Evolutionary conservation across 768 basidiomycete genomes (phyloP).

Genomic region (Termitomyces sp.): DNA sequence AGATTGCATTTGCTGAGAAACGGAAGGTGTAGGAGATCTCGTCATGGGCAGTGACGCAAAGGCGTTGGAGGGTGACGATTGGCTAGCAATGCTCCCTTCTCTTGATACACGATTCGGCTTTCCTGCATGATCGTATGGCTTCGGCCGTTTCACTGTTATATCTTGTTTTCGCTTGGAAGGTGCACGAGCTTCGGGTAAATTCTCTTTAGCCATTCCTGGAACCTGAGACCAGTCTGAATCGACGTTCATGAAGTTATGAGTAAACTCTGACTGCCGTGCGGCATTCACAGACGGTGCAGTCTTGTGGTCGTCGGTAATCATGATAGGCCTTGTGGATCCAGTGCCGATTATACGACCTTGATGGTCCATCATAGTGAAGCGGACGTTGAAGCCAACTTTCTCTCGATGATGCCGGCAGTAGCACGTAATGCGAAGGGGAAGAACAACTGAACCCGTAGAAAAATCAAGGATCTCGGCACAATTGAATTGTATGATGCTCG

Average conservation of each 20-base stretch:
- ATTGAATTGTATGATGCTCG: constrained; percentile 93
- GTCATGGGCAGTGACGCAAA: constrained; percentile 38
- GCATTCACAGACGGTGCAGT: constrained; percentile 39
- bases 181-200: constrained; percentile 29
- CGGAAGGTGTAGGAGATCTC: constrained; percentile 39
- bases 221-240: constrained; percentile 49
- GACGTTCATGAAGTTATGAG: constrained; percentile 24
- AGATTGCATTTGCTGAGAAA: constrained; percentile 23
- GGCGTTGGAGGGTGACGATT: constrained; percentile 41
- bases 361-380: constrained; percentile 79
- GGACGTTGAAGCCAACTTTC: constrained; percentile 90
- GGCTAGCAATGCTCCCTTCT: constrained; percentile 50
- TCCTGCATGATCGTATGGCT: constrained; percentile 57
- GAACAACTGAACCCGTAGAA: constrained; percentile 73
- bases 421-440: constrained; percentile 96
- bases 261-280: constrained; percentile 25
- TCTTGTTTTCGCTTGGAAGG: constrained; percentile 50
- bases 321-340: constrained; percentile 83
- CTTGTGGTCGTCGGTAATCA: constrained; percentile 99
- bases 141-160: constrained; percentile 51
- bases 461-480: constrained; percentile 89
- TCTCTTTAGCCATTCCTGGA: constrained; percentile 19
- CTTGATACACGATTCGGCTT: constrained; percentile 41
- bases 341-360: constrained; percentile 75
- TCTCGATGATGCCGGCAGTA: constrained; percentile 99